These are phyloP conservation scores for Otatea glauca DNA, from an alignment of 176 grass and related monocot genomes.

Conservation along the genomic window DNA sequence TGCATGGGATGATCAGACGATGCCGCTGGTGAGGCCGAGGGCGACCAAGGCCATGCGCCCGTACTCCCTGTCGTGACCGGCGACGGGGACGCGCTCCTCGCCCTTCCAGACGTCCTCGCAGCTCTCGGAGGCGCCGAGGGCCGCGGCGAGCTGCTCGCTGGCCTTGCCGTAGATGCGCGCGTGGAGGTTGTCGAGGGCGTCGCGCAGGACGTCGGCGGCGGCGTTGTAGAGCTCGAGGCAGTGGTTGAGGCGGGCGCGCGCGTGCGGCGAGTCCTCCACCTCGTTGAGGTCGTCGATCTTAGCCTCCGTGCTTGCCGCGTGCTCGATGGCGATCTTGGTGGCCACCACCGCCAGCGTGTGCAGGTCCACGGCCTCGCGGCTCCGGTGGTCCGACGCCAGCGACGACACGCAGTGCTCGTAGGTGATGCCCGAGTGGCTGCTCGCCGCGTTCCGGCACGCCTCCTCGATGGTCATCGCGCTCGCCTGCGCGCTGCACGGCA, in stretches of 20 bases:
- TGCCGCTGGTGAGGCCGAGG: slow-evolving; percentile 29
- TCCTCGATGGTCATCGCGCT: slow-evolving; percentile 30
- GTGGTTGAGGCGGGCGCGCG: slow-evolving; percentile 27
- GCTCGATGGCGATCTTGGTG: slow-evolving; percentile 44
- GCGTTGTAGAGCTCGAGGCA: slow-evolving; percentile 54
- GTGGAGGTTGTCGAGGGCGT: slow-evolving; percentile 60
- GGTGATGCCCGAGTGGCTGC: not conserved
- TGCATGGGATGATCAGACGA: not conserved
- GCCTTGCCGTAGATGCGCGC: slow-evolving; percentile 52
- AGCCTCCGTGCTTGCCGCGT: slow-evolving; percentile 49
- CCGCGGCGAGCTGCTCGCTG: slow-evolving; percentile 42
- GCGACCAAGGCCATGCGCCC: slow-evolving; percentile 44
- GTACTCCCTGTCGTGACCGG: slow-evolving; percentile 52
- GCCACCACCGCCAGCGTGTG: slow-evolving; percentile 42
- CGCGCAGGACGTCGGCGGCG: slow-evolving; percentile 43
- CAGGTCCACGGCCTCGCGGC: slow-evolving; percentile 33
- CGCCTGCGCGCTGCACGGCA: not conserved
- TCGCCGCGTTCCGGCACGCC: slow-evolving; percentile 43
- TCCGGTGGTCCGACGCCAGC: slow-evolving; percentile 30
- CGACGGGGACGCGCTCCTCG: slow-evolving; percentile 25
- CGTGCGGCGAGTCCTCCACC: slow-evolving; percentile 36
- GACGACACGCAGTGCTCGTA: slow-evolving; percentile 51
- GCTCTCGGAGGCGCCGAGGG: slow-evolving; percentile 51
- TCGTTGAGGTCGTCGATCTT: slow-evolving; percentile 47
- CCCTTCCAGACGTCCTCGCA: slow-evolving; percentile 65